A percentile compares a stretch with the other conserved stretches of the same genome.
These are phyloP conservation scores for Parmales sp. DNA, from an alignment of 108 stramenopile genomes.

Conservation along the genomic window DNA sequence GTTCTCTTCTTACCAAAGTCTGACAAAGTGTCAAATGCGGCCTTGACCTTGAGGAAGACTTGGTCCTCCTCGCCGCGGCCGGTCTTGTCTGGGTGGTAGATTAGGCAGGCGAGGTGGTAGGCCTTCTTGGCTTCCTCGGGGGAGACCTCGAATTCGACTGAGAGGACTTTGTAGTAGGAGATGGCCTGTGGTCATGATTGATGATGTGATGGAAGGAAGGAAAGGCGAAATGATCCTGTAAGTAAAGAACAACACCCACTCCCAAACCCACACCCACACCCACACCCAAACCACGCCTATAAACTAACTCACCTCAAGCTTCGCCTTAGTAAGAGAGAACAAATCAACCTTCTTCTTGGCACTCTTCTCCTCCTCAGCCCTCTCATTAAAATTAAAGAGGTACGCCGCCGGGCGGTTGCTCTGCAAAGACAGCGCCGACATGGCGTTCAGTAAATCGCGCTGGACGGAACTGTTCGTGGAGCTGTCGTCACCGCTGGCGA, in stretches of 20 bases:
- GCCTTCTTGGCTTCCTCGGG: slow-evolving; percentile 61
- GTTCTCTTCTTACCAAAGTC: slow-evolving; percentile 66
- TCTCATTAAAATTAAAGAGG: too few relatives aligned
- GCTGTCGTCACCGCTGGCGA: too few relatives aligned
- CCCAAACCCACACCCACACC: too few relatives aligned
- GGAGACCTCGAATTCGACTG: slow-evolving; percentile 44
- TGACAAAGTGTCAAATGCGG: slow-evolving; percentile 80
- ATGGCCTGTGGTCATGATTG: not conserved
- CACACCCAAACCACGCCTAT: not conserved
- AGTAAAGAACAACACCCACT: too few relatives aligned
- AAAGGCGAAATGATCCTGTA: not conserved
- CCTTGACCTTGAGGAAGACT: slow-evolving; percentile 88
- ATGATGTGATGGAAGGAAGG: not conserved
- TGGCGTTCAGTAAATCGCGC: too few relatives aligned
- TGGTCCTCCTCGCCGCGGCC: slow-evolving; percentile 75
- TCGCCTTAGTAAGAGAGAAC: too few relatives aligned
- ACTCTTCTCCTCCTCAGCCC: too few relatives aligned
- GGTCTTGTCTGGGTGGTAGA: slow-evolving; percentile 80
- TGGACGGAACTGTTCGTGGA: too few relatives aligned
- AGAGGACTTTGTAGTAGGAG: slow-evolving; percentile 29
- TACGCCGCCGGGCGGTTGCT: too few relatives aligned
- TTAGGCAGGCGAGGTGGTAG: slow-evolving; percentile 66
- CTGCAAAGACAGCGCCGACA: too few relatives aligned
- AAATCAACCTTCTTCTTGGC: too few relatives aligned
- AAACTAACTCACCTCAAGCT: not conserved